Evolutionary conservation across 768 basidiomycete species (phyloP).

Genomic region (Boletus reticulatus): DNA sequence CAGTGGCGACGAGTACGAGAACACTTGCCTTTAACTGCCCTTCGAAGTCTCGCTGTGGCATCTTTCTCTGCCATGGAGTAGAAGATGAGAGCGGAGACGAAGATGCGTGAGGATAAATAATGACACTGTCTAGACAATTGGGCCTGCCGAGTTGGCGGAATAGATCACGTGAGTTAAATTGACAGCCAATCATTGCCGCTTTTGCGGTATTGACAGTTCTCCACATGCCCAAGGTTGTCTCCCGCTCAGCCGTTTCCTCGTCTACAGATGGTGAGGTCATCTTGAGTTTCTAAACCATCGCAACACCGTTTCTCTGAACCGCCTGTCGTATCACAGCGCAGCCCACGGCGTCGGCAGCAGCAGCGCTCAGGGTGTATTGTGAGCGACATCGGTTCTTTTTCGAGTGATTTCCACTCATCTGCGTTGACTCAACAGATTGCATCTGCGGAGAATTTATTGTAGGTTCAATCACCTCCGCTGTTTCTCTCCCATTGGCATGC

Average conservation of each 20-base stretch:
- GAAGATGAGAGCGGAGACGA: constrained; percentile 21
- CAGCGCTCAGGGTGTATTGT: constrained; percentile 83
- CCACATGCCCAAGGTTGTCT: constrained; percentile 89
- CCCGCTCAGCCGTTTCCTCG: constrained; percentile 83
- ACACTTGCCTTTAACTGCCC: constrained; percentile 71
- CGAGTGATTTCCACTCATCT: constrained; percentile 3
- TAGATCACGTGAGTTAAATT: constrained; percentile 28
- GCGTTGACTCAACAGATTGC: constrained; percentile 53
- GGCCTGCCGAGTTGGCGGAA: constrained; percentile 10
- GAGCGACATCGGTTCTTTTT: constrained; percentile 30
- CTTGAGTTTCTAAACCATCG: neutral
- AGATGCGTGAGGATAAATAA: constrained; percentile 20
- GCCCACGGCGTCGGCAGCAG: constrained; percentile 75
- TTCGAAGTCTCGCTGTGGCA: constrained; percentile 66
- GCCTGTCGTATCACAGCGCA: constrained; percentile 46
- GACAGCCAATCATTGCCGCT: neutral
- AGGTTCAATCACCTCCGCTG: constrained; percentile 30
- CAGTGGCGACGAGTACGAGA: neutral
- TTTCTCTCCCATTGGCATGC: neutral
- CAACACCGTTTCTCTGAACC: neutral
- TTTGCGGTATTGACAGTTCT: neutral
- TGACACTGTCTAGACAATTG: constrained; percentile 26
- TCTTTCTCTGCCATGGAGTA: constrained; percentile 79
- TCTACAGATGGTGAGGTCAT: constrained; percentile 70
- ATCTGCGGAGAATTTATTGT: constrained; percentile 88